Evolutionary conservation across 768 basidiomycete genomes (phyloP).

Genomic region (Leucogyrophana mollusca): DNA sequence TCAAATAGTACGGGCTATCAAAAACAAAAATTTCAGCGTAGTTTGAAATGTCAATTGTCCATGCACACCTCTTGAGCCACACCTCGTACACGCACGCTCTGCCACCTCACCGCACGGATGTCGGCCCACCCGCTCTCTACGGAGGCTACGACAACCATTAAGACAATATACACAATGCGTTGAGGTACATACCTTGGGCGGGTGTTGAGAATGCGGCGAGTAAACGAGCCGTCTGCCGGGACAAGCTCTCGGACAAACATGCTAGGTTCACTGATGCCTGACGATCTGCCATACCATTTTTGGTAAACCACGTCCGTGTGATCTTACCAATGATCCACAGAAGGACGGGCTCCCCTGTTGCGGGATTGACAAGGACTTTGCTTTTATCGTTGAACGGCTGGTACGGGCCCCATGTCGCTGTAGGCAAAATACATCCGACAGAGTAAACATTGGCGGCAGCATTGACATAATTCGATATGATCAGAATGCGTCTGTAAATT

Average conservation of each 20-base stretch:
- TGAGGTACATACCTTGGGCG: neutral
- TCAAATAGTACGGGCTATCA: neutral
- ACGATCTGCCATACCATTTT: neutral
- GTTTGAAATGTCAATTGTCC: neutral
- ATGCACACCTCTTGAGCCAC: too few species aligned
- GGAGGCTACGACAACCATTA: too few species aligned
- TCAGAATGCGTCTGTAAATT: too few species aligned
- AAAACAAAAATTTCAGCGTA: neutral
- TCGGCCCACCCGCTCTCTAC: too few species aligned
- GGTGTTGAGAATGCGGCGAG: neutral
- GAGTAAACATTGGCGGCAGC: too few species aligned
- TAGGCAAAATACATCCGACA: too few species aligned
- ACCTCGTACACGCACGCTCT: too few species aligned
- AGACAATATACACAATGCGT: neutral
- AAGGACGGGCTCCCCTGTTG: neutral
- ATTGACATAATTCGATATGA: too few species aligned
- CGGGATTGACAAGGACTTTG: neutral
- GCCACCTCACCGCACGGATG: too few species aligned
- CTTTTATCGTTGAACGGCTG: neutral
- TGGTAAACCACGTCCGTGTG: neutral
- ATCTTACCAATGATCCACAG: neutral
- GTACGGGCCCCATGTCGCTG: neutral
- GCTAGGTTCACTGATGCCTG: neutral
- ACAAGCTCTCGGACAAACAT: neutral
- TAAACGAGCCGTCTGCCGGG: neutral